Conservation (phyloP, 192 early-diverging fungal genomes). For the Funneliformis mosseae region DNA sequence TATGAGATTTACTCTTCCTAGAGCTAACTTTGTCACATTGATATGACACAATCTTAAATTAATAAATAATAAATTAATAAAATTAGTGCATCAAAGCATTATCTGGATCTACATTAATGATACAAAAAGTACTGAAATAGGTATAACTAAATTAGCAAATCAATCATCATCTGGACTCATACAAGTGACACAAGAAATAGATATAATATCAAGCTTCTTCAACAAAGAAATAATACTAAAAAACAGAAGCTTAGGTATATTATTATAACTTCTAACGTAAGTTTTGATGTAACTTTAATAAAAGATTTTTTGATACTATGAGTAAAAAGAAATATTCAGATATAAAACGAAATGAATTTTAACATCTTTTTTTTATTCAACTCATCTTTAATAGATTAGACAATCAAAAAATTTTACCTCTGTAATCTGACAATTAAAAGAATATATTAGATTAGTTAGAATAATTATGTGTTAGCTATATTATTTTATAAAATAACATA, state of each 20-base stretch:
- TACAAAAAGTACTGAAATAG: too few species aligned
- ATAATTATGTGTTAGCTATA: slow-evolving; percentile 1
- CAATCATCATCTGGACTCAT: too few species aligned
- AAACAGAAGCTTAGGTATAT: background rate
- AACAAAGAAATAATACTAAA: background rate
- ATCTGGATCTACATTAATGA: too few species aligned
- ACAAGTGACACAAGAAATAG: too few species aligned
- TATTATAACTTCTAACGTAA: background rate
- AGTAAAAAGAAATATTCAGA: slow-evolving; percentile 10
- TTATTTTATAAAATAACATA: background rate
- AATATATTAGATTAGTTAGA: slow-evolving; percentile 16
- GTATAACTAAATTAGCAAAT: too few species aligned
- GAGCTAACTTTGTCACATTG: background rate
- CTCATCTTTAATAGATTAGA: background rate
- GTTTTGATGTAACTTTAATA: background rate
- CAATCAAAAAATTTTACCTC: background rate
- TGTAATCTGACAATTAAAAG: background rate
- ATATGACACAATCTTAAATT: background rate
- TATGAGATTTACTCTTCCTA: background rate
- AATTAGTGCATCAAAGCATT: background rate
- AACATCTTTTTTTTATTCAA: slow-evolving; percentile 3
- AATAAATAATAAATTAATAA: background rate
- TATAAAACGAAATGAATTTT: background rate
- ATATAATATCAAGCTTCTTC: too few species aligned
- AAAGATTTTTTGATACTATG: slow-evolving; percentile 21